phyloP scores from a whole-genome alignment of 1,284 basidiomycete genomes.

The Xerocomus cyaneibrunnescens region DNA sequence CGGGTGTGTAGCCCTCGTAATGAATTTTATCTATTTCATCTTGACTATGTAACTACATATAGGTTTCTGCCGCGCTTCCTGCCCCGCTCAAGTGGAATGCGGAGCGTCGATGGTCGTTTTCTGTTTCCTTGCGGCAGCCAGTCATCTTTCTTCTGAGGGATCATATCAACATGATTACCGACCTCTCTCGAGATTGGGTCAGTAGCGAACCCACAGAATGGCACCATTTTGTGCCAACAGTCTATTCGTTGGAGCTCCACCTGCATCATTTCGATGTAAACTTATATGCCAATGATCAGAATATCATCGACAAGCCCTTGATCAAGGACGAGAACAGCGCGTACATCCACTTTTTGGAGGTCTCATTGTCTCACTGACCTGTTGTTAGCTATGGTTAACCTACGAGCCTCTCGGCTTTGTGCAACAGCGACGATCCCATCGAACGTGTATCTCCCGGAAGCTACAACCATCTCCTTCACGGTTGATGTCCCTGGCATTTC shows the following conservation, averaged over 20 bases:
- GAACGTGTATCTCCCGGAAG: slow-evolving; percentile 70
- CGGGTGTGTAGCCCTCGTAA: slow-evolving; percentile 45
- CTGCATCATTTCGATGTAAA: slow-evolving; percentile 77
- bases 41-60: slow-evolving; percentile 11
- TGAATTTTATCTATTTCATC: not conserved
- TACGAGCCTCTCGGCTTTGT: slow-evolving; percentile 59
- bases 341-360: slow-evolving; percentile 11
- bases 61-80: slow-evolving; percentile 68
- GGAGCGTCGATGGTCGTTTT: slow-evolving; percentile 75
- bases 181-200: slow-evolving; percentile 87
- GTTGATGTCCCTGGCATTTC: slow-evolving; percentile 59
- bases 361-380: slow-evolving; percentile 7
- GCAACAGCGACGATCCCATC: slow-evolving; percentile 61
- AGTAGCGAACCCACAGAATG: slow-evolving; percentile 78
- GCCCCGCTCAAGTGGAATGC: slow-evolving; percentile 67
- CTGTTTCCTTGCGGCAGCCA: slow-evolving; percentile 68
- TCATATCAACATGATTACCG: slow-evolving; percentile 89
- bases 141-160: slow-evolving; percentile 80
- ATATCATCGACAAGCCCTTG: slow-evolving; percentile 88
- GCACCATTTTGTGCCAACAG: slow-evolving; percentile 79
- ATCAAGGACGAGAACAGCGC: slow-evolving; percentile 74
- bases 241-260: slow-evolving; percentile 70
- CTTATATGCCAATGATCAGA: slow-evolving; percentile 91
- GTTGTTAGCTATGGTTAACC: slow-evolving; percentile 65
- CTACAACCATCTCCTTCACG: slow-evolving; percentile 67